Evolutionary conservation across 2,329 filamentous ascomycete genomes (phyloP).

Genomic region (Hyphodiscus sp.): DNA sequence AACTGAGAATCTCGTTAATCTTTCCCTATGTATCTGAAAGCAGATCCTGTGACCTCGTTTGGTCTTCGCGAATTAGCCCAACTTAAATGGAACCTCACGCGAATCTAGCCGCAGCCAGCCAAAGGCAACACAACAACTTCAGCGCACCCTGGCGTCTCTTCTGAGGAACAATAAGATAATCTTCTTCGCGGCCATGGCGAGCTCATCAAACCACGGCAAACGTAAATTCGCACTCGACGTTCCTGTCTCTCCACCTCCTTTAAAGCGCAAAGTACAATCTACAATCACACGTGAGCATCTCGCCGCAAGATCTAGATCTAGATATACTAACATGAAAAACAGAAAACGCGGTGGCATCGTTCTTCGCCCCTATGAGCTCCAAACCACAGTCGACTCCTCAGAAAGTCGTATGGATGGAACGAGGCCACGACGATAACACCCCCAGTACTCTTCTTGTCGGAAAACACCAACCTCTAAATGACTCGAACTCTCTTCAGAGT

Average conservation of each 20-base stretch:
- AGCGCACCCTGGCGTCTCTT: neutral
- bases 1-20: neutral
- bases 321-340: slow-evolving; percentile 11
- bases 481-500: slow-evolving; percentile 10
- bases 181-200: slow-evolving; percentile 13
- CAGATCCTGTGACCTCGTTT: neutral
- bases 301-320: neutral
- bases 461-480: slow-evolving; percentile 51
- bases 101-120: neutral
- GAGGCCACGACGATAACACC: slow-evolving; percentile 44
- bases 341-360: slow-evolving; percentile 69
- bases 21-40: neutral
- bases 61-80: neutral
- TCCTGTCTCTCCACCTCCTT: slow-evolving; percentile 28
- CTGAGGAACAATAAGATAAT: neutral
- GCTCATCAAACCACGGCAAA: slow-evolving; percentile 17
- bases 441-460: slow-evolving; percentile 64
- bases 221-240: slow-evolving; percentile 21
- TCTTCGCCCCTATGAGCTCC: slow-evolving; percentile 82
- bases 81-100: slow-evolving; percentile 2
- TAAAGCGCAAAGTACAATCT: slow-evolving; percentile 30
- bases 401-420: slow-evolving; percentile 63
- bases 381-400: slow-evolving; percentile 59
- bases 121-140: neutral
- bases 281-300: slow-evolving; percentile 29